Evolutionary conservation across 805 yeast genomes (phyloP).

Genomic region (Alloascoidea hylecoeti): DNA sequence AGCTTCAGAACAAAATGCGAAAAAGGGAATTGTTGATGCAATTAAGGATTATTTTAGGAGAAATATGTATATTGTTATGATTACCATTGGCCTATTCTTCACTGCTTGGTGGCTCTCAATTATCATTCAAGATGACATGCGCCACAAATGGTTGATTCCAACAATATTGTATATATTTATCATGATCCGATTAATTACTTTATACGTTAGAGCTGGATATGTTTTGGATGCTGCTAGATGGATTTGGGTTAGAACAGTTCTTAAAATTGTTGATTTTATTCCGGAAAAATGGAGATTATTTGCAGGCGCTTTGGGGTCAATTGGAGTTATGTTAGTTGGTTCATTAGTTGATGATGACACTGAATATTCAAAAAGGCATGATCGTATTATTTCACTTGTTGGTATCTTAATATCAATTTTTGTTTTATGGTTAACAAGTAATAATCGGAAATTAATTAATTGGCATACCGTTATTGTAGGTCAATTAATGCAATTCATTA

Average conservation of each 20-base stretch:
- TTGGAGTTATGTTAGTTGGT: slow-evolving; percentile 36
- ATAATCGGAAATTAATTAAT: slow-evolving; percentile 26
- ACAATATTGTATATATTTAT: slow-evolving; percentile 35
- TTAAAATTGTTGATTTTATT: slow-evolving; percentile 15
- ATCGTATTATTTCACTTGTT: slow-evolving; percentile 43
- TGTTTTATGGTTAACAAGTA: slow-evolving; percentile 30
- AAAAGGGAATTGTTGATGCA: too few relatives aligned
- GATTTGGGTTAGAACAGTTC: slow-evolving; percentile 17
- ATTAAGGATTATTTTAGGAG: too few relatives aligned
- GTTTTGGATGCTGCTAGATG: slow-evolving; percentile 15
- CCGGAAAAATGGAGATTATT: slow-evolving; percentile 27
- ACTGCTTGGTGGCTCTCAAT: slow-evolving; percentile 48
- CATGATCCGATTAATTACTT: slow-evolving; percentile 35
- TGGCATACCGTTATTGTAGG: slow-evolving; percentile 53
- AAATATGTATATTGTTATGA: slow-evolving; percentile 14
- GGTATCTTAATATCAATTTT: slow-evolving; percentile 34
- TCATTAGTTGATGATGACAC: slow-evolving; percentile 37
- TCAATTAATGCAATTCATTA: slow-evolving; percentile 40
- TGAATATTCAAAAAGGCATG: slow-evolving; percentile 28
- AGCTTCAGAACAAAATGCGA: too few relatives aligned
- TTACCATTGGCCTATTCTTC: slow-evolving; percentile 23
- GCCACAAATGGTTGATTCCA: slow-evolving; percentile 43
- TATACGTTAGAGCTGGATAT: slow-evolving; percentile 27
- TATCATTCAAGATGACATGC: slow-evolving; percentile 30
- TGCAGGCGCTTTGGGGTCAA: slow-evolving; percentile 28